Evolutionary conservation across 2,329 filamentous ascomycete genomes (phyloP).

Genomic region (Exophiala alcalophila): DNA sequence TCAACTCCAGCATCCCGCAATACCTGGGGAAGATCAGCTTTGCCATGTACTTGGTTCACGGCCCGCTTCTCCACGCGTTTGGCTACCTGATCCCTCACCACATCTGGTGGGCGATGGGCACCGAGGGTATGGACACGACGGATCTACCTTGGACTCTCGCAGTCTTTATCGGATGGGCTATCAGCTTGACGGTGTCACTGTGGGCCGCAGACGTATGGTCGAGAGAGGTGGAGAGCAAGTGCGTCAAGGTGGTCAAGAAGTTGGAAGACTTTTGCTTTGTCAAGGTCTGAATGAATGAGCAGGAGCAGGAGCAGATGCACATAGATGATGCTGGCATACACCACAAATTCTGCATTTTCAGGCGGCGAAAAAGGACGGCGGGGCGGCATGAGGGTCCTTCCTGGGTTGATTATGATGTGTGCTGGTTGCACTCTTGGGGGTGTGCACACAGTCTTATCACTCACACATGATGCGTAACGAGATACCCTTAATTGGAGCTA

Average conservation of each 20-base stretch:
- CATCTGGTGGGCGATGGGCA: slow-evolving; percentile 39
- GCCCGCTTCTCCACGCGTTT: slow-evolving; percentile 43
- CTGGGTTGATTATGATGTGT: too few species aligned
- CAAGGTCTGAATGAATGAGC: slow-evolving; percentile 18
- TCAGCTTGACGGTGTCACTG: slow-evolving; percentile 45
- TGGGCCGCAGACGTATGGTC: slow-evolving; percentile 56
- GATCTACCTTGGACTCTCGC: slow-evolving; percentile 40
- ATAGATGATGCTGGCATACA: too few species aligned
- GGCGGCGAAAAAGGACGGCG: too few species aligned
- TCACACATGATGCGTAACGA: too few species aligned
- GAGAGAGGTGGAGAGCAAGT: slow-evolving; percentile 28
- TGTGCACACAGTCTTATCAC: too few species aligned
- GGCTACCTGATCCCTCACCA: slow-evolving; percentile 40
- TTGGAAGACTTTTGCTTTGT: slow-evolving; percentile 27
- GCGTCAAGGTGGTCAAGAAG: slow-evolving; percentile 28
- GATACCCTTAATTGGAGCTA: too few species aligned
- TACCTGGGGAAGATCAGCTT: slow-evolving; percentile 50
- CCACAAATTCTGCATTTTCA: too few species aligned
- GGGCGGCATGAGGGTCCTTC: too few species aligned
- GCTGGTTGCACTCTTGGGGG: too few species aligned
- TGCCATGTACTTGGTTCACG: slow-evolving; percentile 49
- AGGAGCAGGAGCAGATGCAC: too few species aligned
- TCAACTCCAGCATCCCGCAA: slow-evolving; percentile 42
- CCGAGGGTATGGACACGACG: slow-evolving; percentile 32
- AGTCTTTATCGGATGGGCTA: slow-evolving; percentile 41